phyloP scores from a whole-genome alignment of 352 stramenopile species.

The Halophytophthora batemanensis region DNA sequence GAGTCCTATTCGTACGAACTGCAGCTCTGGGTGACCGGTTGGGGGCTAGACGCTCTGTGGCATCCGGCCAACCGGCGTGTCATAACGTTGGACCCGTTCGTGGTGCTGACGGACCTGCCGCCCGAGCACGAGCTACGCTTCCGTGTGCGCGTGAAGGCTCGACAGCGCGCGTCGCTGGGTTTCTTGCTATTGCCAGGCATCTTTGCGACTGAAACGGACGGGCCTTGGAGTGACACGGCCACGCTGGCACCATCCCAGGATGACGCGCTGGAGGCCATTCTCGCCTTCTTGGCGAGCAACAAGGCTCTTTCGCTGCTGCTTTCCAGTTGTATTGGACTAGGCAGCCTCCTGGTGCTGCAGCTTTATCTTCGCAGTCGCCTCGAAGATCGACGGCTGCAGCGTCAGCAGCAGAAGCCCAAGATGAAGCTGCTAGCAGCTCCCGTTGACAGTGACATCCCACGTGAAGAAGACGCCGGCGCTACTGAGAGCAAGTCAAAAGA shows the following conservation, averaged over 20 bases:
- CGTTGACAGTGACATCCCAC: slow-evolving; percentile 2
- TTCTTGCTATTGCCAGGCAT: slow-evolving; percentile 23
- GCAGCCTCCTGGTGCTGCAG: slow-evolving; percentile 42
- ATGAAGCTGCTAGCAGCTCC: slow-evolving; percentile 12
- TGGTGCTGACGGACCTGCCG: slow-evolving; percentile 51
- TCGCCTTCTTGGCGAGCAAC: slow-evolving; percentile 44
- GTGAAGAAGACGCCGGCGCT: too few species aligned
- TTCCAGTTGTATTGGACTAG: slow-evolving; percentile 43
- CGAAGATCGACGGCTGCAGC: too few species aligned
- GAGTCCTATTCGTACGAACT: slow-evolving; percentile 51
- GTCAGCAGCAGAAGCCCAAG: slow-evolving; percentile 9
- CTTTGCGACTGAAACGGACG: slow-evolving; percentile 51
- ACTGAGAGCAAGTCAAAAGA: slow-evolving; percentile 14
- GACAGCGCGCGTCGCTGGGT: slow-evolving; percentile 24
- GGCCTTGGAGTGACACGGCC: slow-evolving; percentile 49
- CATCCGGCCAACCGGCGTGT: slow-evolving; percentile 51
- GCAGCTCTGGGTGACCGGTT: slow-evolving; percentile 67
- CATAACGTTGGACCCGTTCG: slow-evolving; percentile 46
- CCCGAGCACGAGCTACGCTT: slow-evolving; percentile 51
- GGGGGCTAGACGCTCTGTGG: slow-evolving; percentile 61
- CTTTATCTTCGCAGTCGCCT: slow-evolving; percentile 20
- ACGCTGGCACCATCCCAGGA: slow-evolving; percentile 43
- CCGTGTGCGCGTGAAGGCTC: slow-evolving; percentile 53
- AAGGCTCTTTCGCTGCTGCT: slow-evolving; percentile 47
- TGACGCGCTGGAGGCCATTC: slow-evolving; percentile 50